Base-by-base conservation (phyloP, 225 moss, liverwort and hornwort genomes). In the Sphagnum tenellum region DNA sequence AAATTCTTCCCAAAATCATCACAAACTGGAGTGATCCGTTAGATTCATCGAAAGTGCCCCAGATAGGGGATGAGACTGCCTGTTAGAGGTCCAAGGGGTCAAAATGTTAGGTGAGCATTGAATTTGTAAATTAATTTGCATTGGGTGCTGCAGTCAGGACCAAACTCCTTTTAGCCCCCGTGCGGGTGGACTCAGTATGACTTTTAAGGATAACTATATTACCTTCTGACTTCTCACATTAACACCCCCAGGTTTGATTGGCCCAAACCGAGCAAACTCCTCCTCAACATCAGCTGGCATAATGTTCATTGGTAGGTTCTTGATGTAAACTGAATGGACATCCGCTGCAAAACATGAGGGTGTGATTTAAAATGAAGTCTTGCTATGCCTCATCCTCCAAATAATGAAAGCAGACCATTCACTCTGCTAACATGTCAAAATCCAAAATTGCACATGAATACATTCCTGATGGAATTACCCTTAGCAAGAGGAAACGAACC, bases 161-260 rank as follows among this genome's bases (percentile, higher is more conserved):
- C 29, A 29, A 29, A 29, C 29, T 29, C 29, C 29, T 29, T 29
- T 29, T 29, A 29, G 29, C 29, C 29, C 29, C 29, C 29, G 29
- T 29, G 29, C 0, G 29, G 29, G 29, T 29, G 29, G 29, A 29
- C 29, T 29, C 29, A 1, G 29, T 29, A 29, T 29, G 29, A 29
- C 29, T 29, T 29, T 29, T 29, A 29, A 29, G 29, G 29, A 29
- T 29, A 29, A 57, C 5, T 57, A 3, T 29, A 62, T 3, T 75
- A 92, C 92, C 92, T 88, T 92, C 12, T 88, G 89, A 5, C 72
- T 89, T 63, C 77, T 89, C 54, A 96, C 81, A 55, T 68, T 87
- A 47, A 98, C 83, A 44, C 92, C 90, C 45, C 81, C 85, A 7
- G 74, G 11, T 62, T 86, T 92, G 3, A 98, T 73, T 0, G 63